Conservation (phyloP, 371 early-diverging fungal species). For the Batrachochytrium dendrobatidis region DNA sequence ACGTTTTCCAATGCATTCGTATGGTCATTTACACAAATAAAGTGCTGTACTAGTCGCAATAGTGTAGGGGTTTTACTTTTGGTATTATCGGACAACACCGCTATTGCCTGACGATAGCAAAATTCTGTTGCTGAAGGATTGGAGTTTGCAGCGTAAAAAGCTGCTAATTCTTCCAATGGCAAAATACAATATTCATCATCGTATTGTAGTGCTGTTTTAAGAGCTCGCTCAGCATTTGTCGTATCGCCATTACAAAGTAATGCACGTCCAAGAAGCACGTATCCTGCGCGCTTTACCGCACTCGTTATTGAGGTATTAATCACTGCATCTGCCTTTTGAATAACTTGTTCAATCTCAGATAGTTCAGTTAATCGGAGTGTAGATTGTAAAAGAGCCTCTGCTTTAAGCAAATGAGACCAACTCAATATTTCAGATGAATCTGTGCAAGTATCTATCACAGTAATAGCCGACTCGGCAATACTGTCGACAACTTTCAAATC, state of each 20-base stretch:
- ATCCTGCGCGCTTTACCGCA: slow-evolving; percentile 6
- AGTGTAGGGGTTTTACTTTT: no score
- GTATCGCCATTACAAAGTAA: slow-evolving; percentile 5
- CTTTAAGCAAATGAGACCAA: slow-evolving; percentile 2
- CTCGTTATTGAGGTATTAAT: not conserved
- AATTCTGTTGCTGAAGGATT: no score
- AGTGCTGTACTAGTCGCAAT: no score
- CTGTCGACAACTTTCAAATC: not conserved
- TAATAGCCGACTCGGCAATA: not conserved
- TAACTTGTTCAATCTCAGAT: not conserved
- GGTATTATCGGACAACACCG: no score
- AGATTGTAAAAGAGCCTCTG: not conserved
- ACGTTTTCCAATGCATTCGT: no score
- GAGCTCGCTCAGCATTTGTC: slow-evolving; percentile 4
- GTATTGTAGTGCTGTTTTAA: slow-evolving; percentile 12
- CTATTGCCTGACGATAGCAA: no score
- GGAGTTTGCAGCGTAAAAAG: no score
- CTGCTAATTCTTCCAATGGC: no score
- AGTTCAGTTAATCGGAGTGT: not conserved
- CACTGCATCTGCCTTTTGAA: slow-evolving; percentile 3
- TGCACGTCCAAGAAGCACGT: slow-evolving; percentile 5
- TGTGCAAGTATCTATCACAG: slow-evolving; percentile 6
- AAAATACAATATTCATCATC: no score
- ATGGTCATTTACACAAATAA: no score
- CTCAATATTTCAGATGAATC: not conserved